Base-by-base conservation (phyloP, 2,329 filamentous ascomycete genomes). In the Fusarium sp. region DNA sequence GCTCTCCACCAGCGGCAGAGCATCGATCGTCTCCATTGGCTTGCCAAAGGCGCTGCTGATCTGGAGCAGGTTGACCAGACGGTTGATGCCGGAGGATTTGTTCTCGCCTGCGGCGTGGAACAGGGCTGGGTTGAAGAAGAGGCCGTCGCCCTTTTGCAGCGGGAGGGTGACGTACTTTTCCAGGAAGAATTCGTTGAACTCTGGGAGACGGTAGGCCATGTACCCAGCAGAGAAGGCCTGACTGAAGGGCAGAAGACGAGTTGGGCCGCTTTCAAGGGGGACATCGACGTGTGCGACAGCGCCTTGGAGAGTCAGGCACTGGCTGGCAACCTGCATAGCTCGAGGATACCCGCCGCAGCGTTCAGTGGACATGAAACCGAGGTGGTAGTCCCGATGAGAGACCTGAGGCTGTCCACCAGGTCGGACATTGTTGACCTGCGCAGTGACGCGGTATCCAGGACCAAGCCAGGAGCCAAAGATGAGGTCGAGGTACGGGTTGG, bases 81-180 rank as follows among this genome's bases (percentile, higher is more conserved):
- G 85, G 27, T 88, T 79, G 30, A 91, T 83, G 10, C 79, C 77
- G 2, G 82, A 84, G 8, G 82, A 83, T 18, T 80, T 76, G 75
- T 92, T 92, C 72, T 87, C 85, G 0, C 91, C 91, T 0, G 91
- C 91, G 2, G 90, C 90, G 77, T 92, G 90, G 71, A 91, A 89
- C 0, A 92, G 81, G 1, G 88, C 90, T 0, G 90, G 90, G 66
- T 90, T 91, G 81, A 92, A 92, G 78, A 92, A 92, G 0, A 92
- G 73, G 0, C 88, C 91, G 74, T 92, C 90, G 0, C 91, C 90
- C 48, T 87, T 83, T 3, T 81, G 73, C 66, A 92, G 74, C 2
- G 89, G 86, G 13, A 91, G 76, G 1, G 85, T 84, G 7, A 92
- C 84, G 72, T 88, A 89, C 7, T 85, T 84, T 18, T 86, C 79